Conservation (phyloP, 176 grass and related monocot genomes). For the Dendrocalamus sinicus region DNA sequence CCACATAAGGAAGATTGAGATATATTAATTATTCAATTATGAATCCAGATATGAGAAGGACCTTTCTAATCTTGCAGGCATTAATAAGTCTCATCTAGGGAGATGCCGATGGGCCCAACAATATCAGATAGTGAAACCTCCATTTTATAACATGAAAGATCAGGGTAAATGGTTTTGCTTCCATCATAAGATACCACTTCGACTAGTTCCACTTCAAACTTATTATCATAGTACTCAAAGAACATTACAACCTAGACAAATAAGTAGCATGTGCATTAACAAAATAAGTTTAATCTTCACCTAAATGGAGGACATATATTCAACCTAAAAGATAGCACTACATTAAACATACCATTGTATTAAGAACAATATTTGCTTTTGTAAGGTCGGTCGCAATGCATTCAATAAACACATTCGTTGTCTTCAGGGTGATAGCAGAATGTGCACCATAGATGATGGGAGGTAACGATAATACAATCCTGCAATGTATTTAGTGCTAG, state of each 20-base stretch:
- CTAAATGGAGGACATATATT: constrained; percentile 3
- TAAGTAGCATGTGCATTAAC: constrained; percentile 31
- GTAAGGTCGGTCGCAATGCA: constrained; percentile 98
- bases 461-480: constrained; percentile 84
- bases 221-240: constrained; percentile 81
- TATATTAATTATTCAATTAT: background rate
- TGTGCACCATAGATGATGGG: constrained; percentile 96
- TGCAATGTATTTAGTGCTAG: constrained; percentile 55
- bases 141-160: constrained; percentile 86
- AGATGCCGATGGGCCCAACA: constrained; percentile 84
- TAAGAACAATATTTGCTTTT: constrained; percentile 97
- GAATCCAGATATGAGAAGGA: background rate
- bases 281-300: constrained; percentile 38
- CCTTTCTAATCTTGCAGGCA: background rate
- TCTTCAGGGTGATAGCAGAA: constrained; percentile 85
- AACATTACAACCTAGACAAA: constrained; percentile 88
- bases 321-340: constrained; percentile 16
- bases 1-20: background rate
- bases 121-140: constrained; percentile 78
- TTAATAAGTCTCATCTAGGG: constrained; percentile 51
- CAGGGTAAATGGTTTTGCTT: constrained; percentile 67
- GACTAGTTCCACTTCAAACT: constrained; percentile 95
- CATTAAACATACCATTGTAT: constrained; percentile 78
- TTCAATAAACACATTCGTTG: constrained; percentile 92
- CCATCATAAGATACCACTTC: constrained; percentile 75